Base-by-base conservation (phyloP, 257 asterid species). In the Solanum arcanum region DNA sequence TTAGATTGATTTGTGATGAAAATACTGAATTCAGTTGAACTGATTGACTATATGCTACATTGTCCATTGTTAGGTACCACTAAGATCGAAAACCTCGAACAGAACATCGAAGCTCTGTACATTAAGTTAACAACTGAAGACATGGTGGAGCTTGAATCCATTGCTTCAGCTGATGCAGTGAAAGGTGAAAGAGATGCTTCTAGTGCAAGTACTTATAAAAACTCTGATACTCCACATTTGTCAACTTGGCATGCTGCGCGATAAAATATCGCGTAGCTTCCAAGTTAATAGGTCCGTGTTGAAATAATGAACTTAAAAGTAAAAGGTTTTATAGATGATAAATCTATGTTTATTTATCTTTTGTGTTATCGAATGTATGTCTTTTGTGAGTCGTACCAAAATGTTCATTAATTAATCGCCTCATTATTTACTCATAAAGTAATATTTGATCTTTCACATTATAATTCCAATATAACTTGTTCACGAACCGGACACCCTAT, bases 121-220 rank as follows among this genome's bases (percentile, higher is more conserved):
- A 76, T 93, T 85, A 87, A 91, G 49, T 42, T 93, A 49, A 87
- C 92, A 2, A 77, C 87, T 1, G 89, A 91, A 64, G 93, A 91
- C 70, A 87, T 41, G 87, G 75, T 18, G 3, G 90, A 93, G 59
- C 91, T 91, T 27, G 94, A 91, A 85, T 86, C 90, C 0, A 89
- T 90, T 25, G 93, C 92, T 35, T 77, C 92, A 7, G 86, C 88
- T 25, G 88, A 72, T 83, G 85, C 83, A 9, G 90, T 92, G n/a
- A 90, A 83, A 88, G 96, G 95, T 3, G 94, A 93, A 23, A 88
- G 93, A 9, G 72, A 88, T 46, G 18, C 88, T 9, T 56, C 88
- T n/a, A 35, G 33, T 82, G 59, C 11, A 29, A 10, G 1, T 10
- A 87, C 89, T 33, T 89, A 89, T 81, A 16, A 83, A 77, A 29